A percentile compares a stretch with the other conserved stretches of the same genome.
These are phyloP conservation scores for Actinomortierella ambigua DNA, from an alignment of 371 early-diverging fungal genomes.

Conservation along the genomic window DNA sequence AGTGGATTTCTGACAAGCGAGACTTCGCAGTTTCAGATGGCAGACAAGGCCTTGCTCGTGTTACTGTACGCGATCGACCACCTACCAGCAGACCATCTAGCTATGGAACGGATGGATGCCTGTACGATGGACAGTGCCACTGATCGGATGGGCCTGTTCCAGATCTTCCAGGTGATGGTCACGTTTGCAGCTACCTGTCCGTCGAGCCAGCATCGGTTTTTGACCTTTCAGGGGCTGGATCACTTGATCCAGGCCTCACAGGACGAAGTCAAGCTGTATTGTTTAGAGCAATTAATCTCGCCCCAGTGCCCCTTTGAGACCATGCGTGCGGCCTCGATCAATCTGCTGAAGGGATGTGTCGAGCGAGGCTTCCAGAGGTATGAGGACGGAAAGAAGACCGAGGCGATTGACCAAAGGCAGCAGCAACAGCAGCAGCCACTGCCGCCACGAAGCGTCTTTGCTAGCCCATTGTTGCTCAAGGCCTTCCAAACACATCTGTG, in stretches of 20 bases:
- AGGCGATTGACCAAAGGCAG: background rate
- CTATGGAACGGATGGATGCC: slow-evolving; percentile 29
- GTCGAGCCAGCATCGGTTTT: slow-evolving; percentile 28
- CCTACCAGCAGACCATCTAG: slow-evolving; percentile 17
- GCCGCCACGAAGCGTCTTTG: slow-evolving; percentile 19
- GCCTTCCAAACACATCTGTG: slow-evolving; percentile 14
- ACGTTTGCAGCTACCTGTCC: slow-evolving; percentile 35
- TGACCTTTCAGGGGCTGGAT: slow-evolving; percentile 34
- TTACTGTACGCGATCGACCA: slow-evolving; percentile 36
- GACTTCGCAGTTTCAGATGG: slow-evolving; percentile 27
- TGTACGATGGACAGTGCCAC: slow-evolving; percentile 24
- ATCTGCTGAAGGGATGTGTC: slow-evolving; percentile 31
- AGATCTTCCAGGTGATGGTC: slow-evolving; percentile 40
- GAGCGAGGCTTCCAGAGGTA: slow-evolving; percentile 23
- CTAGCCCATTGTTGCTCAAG: slow-evolving; percentile 27
- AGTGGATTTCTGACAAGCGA: slow-evolving; percentile 33
- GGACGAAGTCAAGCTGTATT: slow-evolving; percentile 31
- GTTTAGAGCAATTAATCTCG: slow-evolving; percentile 26
- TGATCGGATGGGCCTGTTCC: slow-evolving; percentile 35
- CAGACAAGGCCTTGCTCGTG: slow-evolving; percentile 37
- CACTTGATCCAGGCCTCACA: slow-evolving; percentile 27
- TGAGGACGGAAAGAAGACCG: slow-evolving; percentile 2
- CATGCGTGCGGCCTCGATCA: slow-evolving; percentile 37
- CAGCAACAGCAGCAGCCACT: slow-evolving; percentile 1
- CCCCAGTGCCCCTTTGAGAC: slow-evolving; percentile 35